A percentile compares a stretch with the other conserved stretches of the same genome.
Evolutionary conservation across 805 yeast genomes (phyloP).

Genomic region (Lipomyces sp.): DNA sequence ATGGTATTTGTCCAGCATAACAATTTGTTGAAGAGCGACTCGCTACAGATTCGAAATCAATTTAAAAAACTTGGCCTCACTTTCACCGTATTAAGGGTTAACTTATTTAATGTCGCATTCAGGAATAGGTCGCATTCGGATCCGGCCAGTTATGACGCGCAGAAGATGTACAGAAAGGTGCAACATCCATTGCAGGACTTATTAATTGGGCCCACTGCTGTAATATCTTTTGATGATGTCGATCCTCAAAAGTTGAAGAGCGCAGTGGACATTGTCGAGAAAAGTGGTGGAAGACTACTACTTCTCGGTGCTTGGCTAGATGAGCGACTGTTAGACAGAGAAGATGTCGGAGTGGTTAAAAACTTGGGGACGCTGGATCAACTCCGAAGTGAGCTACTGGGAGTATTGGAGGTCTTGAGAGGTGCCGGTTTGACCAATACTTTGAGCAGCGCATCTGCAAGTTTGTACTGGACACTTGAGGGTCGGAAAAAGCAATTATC

Average conservation of each 20-base stretch:
- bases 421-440: constrained; percentile 90
- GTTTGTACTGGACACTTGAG: constrained; percentile 75
- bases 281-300: constrained; percentile 72
- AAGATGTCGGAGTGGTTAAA: constrained; percentile 65
- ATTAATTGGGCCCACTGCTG: constrained; percentile 84
- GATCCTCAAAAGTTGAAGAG: constrained; percentile 72
- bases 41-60: constrained; percentile 63
- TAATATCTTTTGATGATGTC: constrained; percentile 66
- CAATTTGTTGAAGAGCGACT: constrained; percentile 73
- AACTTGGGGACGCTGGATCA: constrained; percentile 71
- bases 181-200: constrained; percentile 71
- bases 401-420: constrained; percentile 78
- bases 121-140: constrained; percentile 70
- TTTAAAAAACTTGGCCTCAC: constrained; percentile 69
- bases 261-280: constrained; percentile 64
- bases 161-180: constrained; percentile 45
- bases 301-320: constrained; percentile 87
- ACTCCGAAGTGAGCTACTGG: constrained; percentile 80
- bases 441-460: constrained; percentile 68
- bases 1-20: constrained; percentile 84
- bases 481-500: constrained; percentile 57
- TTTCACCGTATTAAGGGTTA: constrained; percentile 69
- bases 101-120: constrained; percentile 74
- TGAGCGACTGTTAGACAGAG: constrained; percentile 56
- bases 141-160: constrained; percentile 69